Evolutionary conservation across 176 grass and related monocot genomes (phyloP).

Genomic region (Phoenix roebelenii): DNA sequence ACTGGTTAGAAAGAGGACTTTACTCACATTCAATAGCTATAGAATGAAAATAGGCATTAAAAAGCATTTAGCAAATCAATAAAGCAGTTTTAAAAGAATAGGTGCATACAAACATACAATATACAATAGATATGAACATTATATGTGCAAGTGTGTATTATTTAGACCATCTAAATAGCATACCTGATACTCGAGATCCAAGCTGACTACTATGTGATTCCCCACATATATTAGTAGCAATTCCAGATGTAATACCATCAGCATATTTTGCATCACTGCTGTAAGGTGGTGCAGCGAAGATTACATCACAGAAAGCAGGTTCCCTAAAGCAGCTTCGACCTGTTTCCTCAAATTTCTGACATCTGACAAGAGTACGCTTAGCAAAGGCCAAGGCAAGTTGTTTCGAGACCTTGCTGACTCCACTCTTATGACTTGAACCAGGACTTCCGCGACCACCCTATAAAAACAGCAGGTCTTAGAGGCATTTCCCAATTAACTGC

Average conservation of each 20-base stretch:
- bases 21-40: too few relatives aligned
- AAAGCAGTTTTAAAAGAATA: too few relatives aligned
- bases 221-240: conserved; percentile 2
- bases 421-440: conserved; percentile 20
- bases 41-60: too few relatives aligned
- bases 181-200: too few relatives aligned
- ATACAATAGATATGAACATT: too few relatives aligned
- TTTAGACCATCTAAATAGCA: too few relatives aligned
- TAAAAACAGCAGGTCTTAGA: conserved; percentile 7
- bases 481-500: background rate
- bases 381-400: conserved; percentile 56
- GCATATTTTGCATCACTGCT: conserved; percentile 24
- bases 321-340: conserved; percentile 54
- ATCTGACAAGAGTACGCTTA: conserved; percentile 37
- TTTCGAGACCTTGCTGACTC: conserved; percentile 39
- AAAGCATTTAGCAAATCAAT: too few relatives aligned
- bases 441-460: conserved; percentile 4
- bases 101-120: too few relatives aligned
- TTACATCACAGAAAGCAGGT: conserved; percentile 27
- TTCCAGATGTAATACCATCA: conserved; percentile 30
- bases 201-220: background rate
- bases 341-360: conserved; percentile 49
- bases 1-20: too few relatives aligned
- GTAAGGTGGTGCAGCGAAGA: conserved; percentile 33
- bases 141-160: too few relatives aligned